Evolutionary conservation across 306 rosid species (phyloP), one percentile per base, ranked within the genome.

Genomic region (Coriaria nepalensis): DNA sequence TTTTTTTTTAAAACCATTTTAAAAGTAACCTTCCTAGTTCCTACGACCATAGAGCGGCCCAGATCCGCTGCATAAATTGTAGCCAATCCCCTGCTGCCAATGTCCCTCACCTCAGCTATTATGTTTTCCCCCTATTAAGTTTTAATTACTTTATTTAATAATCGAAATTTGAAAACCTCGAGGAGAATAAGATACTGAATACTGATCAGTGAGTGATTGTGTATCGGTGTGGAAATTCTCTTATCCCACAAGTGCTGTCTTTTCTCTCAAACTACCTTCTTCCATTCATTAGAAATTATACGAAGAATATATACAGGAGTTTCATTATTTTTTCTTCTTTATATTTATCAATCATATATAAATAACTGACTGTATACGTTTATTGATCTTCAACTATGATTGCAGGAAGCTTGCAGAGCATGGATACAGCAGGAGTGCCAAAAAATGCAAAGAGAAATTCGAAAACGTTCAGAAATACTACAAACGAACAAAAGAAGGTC

Each of bases 361-460:
- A 2, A 54, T 6, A 8, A 13, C 35, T 5, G 40, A 11, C 10
- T n/a, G 8, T 49, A 14, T 6, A 4, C n/a, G 4, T 55, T 43
- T 37, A 9, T 4, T 13, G 4, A 20, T 20, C 29, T 20, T 20
- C 29, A 20, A 20, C 3, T 20, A 20, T 20, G 29, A 20, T 43
- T 11, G 40, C 75, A 73, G 79, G 69, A 73, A 73, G 55, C 60
- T 73, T 12, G 63, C 44, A 32, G 79, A 65, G 47, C 6, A 64
- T 53, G 79, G 79, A 2, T 73, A 52, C 55, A 41, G 37, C 4
- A 49, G 79, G 36, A 73, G 39, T 46, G 73, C 64, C 14, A 69
- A 73, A 53, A 73, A 73, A 66, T 73, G 79, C 70, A 73, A 73
- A 10, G 79, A 73, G 51, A 73, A 73, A 48, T 73, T 73, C 10